Conservation (phyloP, 2,329 filamentous ascomycete species). For the Cercospora sp. region DNA sequence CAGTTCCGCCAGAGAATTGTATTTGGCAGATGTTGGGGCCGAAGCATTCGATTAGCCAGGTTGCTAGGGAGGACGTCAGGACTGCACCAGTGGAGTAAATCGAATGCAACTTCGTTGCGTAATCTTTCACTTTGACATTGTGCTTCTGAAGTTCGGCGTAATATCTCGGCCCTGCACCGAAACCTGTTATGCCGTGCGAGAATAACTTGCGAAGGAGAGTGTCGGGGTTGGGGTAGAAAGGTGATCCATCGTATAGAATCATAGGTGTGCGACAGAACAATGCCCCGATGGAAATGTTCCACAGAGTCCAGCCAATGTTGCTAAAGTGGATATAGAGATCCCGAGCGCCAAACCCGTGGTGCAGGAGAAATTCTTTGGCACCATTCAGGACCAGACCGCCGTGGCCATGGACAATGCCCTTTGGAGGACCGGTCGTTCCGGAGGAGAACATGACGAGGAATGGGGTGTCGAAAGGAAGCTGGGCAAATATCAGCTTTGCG, state of each 20-base stretch:
- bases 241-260: neutral
- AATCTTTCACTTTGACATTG: constrained; percentile 16
- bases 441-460: neutral
- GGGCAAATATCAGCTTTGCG: neutral
- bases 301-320: constrained; percentile 82
- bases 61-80: constrained; percentile 35
- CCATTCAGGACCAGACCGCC: neutral
- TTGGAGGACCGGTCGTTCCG: neutral
- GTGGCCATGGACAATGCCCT: neutral
- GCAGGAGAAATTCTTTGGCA: constrained; percentile 49
- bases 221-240: neutral
- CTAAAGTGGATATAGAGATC: constrained; percentile 57
- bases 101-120: constrained; percentile 14
- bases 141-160: constrained; percentile 67
- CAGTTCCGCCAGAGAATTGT: neutral
- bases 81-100: constrained; percentile 22
- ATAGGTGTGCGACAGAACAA: constrained; percentile 39
- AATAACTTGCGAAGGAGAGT: constrained; percentile 54
- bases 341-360: constrained; percentile 46
- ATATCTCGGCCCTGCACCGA: constrained; percentile 75
- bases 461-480: neutral
- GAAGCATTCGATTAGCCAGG: neutral
- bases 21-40: neutral
- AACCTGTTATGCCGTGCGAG: constrained; percentile 64
- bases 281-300: constrained; percentile 60